Evolutionary conservation across 192 early-diverging fungal species (phyloP).

Genomic region (Coemansia sp.): DNA sequence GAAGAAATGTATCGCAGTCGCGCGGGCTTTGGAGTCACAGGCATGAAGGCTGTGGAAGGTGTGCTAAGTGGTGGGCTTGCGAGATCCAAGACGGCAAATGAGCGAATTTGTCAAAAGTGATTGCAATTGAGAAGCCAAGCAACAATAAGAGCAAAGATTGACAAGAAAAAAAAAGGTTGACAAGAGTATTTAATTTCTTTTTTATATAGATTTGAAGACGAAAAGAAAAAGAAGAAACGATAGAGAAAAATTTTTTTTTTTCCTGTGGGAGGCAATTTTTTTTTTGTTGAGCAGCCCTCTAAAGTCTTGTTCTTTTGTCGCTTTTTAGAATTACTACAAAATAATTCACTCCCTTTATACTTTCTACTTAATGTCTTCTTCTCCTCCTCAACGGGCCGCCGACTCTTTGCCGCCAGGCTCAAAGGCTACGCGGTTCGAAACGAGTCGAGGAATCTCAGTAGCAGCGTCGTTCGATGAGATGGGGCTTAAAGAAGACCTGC

Average conservation of each 20-base stretch:
- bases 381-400: background rate
- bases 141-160: background rate
- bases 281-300: background rate
- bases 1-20: conserved; percentile 21
- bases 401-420: background rate
- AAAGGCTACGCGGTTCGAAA: conserved; percentile 58
- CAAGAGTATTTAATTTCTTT: too few species aligned
- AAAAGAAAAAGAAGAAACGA: background rate
- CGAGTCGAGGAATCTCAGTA: conserved; percentile 83
- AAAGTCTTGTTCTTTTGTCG: background rate
- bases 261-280: background rate
- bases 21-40: conserved; percentile 11
- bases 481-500: conserved; percentile 94
- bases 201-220: background rate
- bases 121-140: background rate
- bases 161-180: too few species aligned
- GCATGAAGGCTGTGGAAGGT: conserved; percentile 29
- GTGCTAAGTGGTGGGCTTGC: background rate
- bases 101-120: background rate
- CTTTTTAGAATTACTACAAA: background rate
- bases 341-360: background rate
- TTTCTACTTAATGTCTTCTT: background rate
- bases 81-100: background rate
- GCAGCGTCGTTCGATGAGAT: conserved; percentile 93
- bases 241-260: background rate